A percentile compares a stretch with the other conserved stretches of the same genome.
These are phyloP conservation scores for Pyricularia grisea DNA, from an alignment of 2,329 filamentous ascomycete species.

Conservation along the genomic window DNA sequence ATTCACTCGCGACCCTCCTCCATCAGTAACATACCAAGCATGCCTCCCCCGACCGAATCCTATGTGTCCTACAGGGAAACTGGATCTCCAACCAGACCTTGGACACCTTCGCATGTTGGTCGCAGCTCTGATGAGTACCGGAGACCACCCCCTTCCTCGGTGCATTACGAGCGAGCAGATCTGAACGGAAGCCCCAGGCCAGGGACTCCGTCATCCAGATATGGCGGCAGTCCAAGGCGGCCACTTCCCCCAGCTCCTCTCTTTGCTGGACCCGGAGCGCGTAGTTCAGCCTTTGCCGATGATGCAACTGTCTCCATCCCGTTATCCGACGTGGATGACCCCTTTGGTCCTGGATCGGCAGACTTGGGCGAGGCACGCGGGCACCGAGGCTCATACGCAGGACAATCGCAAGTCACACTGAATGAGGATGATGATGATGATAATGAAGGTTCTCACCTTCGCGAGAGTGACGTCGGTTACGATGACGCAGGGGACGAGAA, in stretches of 20 bases:
- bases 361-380: constrained; percentile 45
- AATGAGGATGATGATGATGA: constrained; percentile 23
- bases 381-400: constrained; percentile 48
- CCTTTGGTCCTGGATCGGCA: constrained; percentile 54
- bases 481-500: constrained; percentile 35
- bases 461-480: constrained; percentile 6
- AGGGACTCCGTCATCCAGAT: constrained; percentile 80
- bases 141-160: constrained; percentile 59
- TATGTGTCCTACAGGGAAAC: constrained; percentile 46
- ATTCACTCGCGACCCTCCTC: constrained; percentile 34
- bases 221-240: constrained; percentile 77
- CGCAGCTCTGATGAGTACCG: constrained; percentile 54
- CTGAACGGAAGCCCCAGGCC: constrained; percentile 84
- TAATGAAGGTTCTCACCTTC: constrained; percentile 17
- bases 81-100: constrained; percentile 46
- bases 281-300: constrained; percentile 47
- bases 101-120: constrained; percentile 36
- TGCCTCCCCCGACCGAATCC: constrained; percentile 49
- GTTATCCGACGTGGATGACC: constrained; percentile 54
- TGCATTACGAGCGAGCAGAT: constrained; percentile 77
- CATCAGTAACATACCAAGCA: constrained; percentile 47
- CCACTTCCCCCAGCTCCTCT: constrained; percentile 83
- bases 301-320: constrained; percentile 67
- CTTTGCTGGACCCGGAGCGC: constrained; percentile 39
- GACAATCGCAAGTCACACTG: constrained; percentile 43